Conservation (phyloP, 345 rosid species). For the Combretum micranthum region DNA sequence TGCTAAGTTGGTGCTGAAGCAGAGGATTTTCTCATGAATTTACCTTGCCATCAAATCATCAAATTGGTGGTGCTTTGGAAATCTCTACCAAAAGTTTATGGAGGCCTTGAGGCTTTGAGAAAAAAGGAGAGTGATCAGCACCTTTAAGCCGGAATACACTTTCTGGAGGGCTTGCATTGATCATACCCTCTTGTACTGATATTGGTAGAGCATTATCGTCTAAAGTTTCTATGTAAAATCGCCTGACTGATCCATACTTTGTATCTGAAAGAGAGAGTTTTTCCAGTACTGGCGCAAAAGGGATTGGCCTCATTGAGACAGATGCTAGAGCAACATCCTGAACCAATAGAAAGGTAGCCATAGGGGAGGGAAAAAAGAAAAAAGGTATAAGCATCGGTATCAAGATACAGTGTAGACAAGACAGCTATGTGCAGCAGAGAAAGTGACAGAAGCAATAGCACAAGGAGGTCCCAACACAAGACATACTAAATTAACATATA, state of each 20-base stretch:
- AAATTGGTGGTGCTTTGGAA: slow-evolving; percentile 35
- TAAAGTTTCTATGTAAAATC: slow-evolving; percentile 67
- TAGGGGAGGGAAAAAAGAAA: too few relatives aligned
- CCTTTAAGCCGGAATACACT: slow-evolving; percentile 73
- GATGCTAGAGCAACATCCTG: slow-evolving; percentile 95
- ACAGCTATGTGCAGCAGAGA: too few relatives aligned
- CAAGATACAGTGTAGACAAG: too few relatives aligned
- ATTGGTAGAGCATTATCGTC: slow-evolving; percentile 84
- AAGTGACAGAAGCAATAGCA: too few relatives aligned
- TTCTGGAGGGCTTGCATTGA: slow-evolving; percentile 71
- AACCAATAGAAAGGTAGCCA: not conserved
- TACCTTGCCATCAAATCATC: not conserved
- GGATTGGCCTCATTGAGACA: slow-evolving; percentile 87
- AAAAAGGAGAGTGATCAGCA: slow-evolving; percentile 95
- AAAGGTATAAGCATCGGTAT: too few relatives aligned
- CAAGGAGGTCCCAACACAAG: too few relatives aligned
- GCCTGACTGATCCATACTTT: slow-evolving; percentile 70
- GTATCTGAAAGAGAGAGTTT: slow-evolving; percentile 65
- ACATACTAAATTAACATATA: too few relatives aligned
- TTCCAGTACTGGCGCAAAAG: slow-evolving; percentile 90
- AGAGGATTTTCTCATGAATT: not conserved
- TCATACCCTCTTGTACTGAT: slow-evolving; percentile 67
- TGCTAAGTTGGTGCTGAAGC: too few relatives aligned
- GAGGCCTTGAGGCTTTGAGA: slow-evolving; percentile 97
- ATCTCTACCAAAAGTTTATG: slow-evolving; percentile 86